Conservation (phyloP, 2,329 filamentous ascomycete genomes). For the Fusarium musae region DNA sequence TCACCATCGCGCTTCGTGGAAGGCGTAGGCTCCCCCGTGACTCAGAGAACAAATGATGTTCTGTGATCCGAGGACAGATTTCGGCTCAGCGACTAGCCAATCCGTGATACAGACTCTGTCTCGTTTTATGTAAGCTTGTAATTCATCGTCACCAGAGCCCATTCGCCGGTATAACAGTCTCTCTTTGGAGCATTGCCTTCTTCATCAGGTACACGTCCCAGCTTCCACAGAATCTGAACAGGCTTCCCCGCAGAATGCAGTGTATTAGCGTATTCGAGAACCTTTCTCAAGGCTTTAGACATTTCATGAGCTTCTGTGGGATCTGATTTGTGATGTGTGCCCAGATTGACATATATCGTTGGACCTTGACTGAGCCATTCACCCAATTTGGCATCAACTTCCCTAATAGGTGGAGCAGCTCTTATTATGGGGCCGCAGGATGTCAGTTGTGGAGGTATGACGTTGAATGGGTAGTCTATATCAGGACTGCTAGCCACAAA, state of each 20-base stretch:
- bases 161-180: background rate
- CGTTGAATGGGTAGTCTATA: background rate
- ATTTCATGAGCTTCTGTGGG: background rate
- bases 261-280: background rate
- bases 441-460: background rate
- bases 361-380: background rate
- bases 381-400: background rate
- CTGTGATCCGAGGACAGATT: background rate
- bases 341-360: background rate
- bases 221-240: background rate
- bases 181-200: background rate
- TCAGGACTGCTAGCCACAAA: background rate
- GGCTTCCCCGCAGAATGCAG: fast-evolving
- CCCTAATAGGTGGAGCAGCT: fast-evolving
- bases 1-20: background rate
- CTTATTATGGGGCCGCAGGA: background rate
- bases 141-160: background rate
- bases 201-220: background rate
- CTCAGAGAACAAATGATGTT: background rate
- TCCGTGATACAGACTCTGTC: background rate
- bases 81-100: background rate
- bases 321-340: background rate
- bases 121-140: background rate
- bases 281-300: background rate
- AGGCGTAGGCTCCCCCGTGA: background rate